These are phyloP conservation scores for Eugenia klotzschiana DNA, from an alignment of 441 rosid species.

Conservation along the genomic window DNA sequence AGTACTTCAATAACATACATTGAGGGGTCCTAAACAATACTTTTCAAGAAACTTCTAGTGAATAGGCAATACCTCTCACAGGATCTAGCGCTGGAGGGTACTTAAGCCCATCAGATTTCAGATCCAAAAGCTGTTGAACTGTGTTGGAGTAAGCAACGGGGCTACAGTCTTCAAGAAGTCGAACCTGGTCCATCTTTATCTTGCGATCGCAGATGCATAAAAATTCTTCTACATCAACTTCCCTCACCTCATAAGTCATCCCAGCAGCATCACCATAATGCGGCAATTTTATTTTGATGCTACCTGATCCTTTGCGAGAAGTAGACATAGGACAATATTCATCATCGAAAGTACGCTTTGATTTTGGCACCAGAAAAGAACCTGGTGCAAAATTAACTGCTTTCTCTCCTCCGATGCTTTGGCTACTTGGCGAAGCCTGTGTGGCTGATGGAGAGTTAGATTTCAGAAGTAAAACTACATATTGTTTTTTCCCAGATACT, in stretches of 20 bases:
- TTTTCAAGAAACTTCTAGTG: not conserved
- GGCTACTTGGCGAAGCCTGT: slow-evolving; percentile 26
- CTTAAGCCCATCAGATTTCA: slow-evolving; percentile 56
- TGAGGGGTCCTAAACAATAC: not conserved
- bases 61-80: slow-evolving; percentile 30
- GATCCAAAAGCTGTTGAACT: slow-evolving; percentile 57
- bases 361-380: slow-evolving; percentile 56
- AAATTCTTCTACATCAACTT: slow-evolving; percentile 52
- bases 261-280: slow-evolving; percentile 69
- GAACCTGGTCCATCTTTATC: slow-evolving; percentile 46
- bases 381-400: slow-evolving; percentile 39
- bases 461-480: slow-evolving; percentile 60
- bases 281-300: slow-evolving; percentile 56
- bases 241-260: slow-evolving; percentile 69
- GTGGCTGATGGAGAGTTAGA: slow-evolving; percentile 44
- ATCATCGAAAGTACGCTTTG: slow-evolving; percentile 50
- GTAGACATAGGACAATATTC: slow-evolving; percentile 30
- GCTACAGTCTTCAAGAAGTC: slow-evolving; percentile 66
- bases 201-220: slow-evolving; percentile 44
- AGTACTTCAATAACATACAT: not conserved
- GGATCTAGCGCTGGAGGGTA: slow-evolving; percentile 81
- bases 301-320: slow-evolving; percentile 59
- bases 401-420: slow-evolving; percentile 32
- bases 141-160: slow-evolving; percentile 56
- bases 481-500: slow-evolving; percentile 41